Conservation (phyloP, 805 yeast species). For the Myxozyma neglecta region DNA sequence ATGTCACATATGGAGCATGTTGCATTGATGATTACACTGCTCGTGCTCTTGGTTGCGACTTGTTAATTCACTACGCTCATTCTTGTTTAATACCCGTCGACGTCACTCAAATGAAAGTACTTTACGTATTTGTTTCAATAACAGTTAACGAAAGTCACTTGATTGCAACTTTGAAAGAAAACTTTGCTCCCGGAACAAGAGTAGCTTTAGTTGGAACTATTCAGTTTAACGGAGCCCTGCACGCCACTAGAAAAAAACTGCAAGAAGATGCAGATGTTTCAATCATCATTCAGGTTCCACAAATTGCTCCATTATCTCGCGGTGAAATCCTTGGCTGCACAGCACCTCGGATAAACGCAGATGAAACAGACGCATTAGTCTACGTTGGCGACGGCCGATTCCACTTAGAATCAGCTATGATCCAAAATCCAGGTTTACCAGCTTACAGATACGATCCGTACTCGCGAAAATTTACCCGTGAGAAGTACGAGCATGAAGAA, state of each 20-base stretch:
- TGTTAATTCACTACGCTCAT: constrained; percentile 94
- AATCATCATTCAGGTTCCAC: constrained; percentile 77
- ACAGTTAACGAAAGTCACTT: constrained; percentile 82
- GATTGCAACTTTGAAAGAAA: constrained; percentile 68
- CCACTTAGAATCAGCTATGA: constrained; percentile 94
- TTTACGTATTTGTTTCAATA: constrained; percentile 94
- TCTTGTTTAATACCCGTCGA: constrained; percentile 96
- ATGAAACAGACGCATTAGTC: constrained; percentile 61
- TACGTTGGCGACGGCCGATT: constrained; percentile 96
- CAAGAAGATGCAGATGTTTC: constrained; percentile 40
- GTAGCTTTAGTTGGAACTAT: constrained; percentile 92
- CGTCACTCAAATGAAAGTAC: constrained; percentile 81
- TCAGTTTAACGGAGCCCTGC: constrained; percentile 94
- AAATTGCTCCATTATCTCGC: constrained; percentile 84
- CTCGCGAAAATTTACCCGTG: constrained; percentile 84
- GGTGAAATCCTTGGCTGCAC: constrained; percentile 98
- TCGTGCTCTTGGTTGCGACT: constrained; percentile 86
- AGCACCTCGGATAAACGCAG: constrained; percentile 66
- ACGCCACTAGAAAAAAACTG: constrained; percentile 65
- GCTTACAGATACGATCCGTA: constrained; percentile 96
- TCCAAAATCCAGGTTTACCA: constrained; percentile 88
- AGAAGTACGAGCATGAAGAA: constrained; percentile 82
- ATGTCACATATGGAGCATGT: constrained; percentile 97
- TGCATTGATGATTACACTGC: constrained; percentile 98
- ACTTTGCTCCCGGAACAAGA: constrained; percentile 62